phyloP scores from a whole-genome alignment of 2,329 filamentous ascomycete genomes.

The Botrytis cinerea region DNA sequence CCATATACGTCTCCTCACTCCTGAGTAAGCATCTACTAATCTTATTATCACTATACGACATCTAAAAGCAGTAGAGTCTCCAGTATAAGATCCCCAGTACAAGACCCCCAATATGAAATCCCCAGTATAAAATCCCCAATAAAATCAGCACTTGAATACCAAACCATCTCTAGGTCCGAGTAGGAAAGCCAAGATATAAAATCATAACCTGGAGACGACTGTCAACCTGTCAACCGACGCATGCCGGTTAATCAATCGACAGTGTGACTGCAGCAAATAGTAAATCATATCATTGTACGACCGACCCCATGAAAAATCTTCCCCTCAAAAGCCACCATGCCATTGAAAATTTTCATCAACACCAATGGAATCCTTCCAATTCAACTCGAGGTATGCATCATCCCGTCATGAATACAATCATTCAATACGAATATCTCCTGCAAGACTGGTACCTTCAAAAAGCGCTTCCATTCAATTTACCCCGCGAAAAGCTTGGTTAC shows the following conservation, averaged over 20 bases:
- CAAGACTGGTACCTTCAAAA: background rate
- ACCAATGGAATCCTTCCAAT: background rate
- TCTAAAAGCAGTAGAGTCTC: background rate
- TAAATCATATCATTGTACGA: background rate
- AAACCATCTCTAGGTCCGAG: background rate
- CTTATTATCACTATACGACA: background rate
- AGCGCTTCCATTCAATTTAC: slow-evolving; percentile 1
- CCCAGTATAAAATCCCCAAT: background rate
- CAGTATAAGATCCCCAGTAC: background rate
- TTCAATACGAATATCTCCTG: background rate
- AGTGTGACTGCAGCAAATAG: background rate
- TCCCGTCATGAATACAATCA: background rate
- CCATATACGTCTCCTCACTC: background rate
- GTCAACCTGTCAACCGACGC: background rate
- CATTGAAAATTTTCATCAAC: background rate
- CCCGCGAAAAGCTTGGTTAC: slow-evolving; percentile 19
- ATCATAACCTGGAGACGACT: background rate
- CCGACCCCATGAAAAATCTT: background rate
- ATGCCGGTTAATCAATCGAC: slow-evolving; percentile 3
- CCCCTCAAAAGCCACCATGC: slow-evolving; percentile 12
- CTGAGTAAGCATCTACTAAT: background rate
- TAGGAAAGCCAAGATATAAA: background rate
- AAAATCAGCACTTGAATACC: background rate
- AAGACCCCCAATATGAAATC: too few relatives aligned
- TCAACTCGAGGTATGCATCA: background rate